phyloP scores from a whole-genome alignment of 1,139 yeast genomes.

The Geotrichum carabidarum region DNA sequence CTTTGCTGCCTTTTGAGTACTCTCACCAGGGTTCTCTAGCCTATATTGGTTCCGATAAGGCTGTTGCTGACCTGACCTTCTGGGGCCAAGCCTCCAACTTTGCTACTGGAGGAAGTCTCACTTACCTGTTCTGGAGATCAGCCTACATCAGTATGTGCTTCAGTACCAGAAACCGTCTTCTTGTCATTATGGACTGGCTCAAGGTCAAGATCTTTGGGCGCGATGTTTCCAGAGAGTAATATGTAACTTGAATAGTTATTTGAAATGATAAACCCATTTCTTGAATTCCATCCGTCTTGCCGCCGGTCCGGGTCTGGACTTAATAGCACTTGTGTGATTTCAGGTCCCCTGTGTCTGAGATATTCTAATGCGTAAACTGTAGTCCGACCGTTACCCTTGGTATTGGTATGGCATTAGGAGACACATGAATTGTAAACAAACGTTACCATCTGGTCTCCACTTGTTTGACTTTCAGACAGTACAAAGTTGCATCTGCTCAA shows the following conservation, averaged over 20 bases:
- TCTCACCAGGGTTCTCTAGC: slow-evolving; percentile 62
- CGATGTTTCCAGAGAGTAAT: slow-evolving; percentile 49
- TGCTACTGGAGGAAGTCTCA: slow-evolving; percentile 77
- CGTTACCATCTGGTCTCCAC: too few species aligned
- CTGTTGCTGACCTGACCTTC: slow-evolving; percentile 79
- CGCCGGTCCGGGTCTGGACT: too few species aligned
- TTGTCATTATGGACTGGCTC: slow-evolving; percentile 82
- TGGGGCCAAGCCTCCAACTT: slow-evolving; percentile 77
- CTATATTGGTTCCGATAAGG: slow-evolving; percentile 79
- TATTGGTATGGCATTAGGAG: too few species aligned
- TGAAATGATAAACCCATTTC: background rate
- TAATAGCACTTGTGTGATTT: too few species aligned
- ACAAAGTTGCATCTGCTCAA: too few species aligned
- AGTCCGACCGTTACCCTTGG: too few species aligned
- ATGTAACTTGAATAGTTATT: background rate
- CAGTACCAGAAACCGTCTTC: slow-evolving; percentile 77
- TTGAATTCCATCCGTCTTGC: background rate
- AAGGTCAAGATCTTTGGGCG: slow-evolving; percentile 86
- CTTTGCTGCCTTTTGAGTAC: slow-evolving; percentile 64
- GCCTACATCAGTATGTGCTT: slow-evolving; percentile 91
- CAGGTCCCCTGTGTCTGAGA: too few species aligned
- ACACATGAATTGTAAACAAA: too few species aligned
- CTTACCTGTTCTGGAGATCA: slow-evolving; percentile 91
- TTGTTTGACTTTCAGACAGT: too few species aligned
- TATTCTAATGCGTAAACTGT: too few species aligned